A percentile compares a stretch with the other conserved stretches of the same genome.
These are phyloP conservation scores for Leccinum rimulosum DNA, from an alignment of 768 basidiomycete genomes.

Conservation along the genomic window DNA sequence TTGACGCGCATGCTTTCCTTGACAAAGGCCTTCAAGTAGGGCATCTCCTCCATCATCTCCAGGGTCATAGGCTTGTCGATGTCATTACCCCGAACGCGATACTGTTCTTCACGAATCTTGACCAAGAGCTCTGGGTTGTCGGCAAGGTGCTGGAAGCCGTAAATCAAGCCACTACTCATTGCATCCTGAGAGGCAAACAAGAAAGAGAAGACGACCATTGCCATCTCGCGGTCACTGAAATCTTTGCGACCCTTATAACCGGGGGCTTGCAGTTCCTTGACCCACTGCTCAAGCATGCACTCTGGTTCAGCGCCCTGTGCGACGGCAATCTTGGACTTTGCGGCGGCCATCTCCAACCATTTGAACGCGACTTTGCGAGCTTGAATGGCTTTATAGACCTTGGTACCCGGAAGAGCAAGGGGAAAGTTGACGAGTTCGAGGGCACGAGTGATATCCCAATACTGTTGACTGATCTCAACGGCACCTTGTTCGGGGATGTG, in stretches of 20 bases:
- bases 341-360: conserved; percentile 78
- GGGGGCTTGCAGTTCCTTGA: conserved; percentile 64
- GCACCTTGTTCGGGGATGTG: conserved; percentile 83
- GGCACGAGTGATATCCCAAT: conserved; percentile 93
- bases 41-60: conserved; percentile 90
- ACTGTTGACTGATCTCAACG: conserved; percentile 83
- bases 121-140: conserved; percentile 87
- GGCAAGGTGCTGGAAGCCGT: conserved; percentile 93
- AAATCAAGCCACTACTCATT: conserved; percentile 96
- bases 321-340: conserved; percentile 78
- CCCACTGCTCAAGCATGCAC: conserved; percentile 95
- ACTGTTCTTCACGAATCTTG: conserved; percentile 91
- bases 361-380: conserved; percentile 83
- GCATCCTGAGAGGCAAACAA: conserved; percentile 96
- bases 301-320: conserved; percentile 74
- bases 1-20: conserved; percentile 90
- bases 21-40: conserved; percentile 87
- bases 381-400: conserved; percentile 90
- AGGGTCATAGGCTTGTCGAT: conserved; percentile 74
- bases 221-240: conserved; percentile 93
- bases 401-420: conserved; percentile 90
- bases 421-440: conserved; percentile 99
- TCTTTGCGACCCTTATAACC: conserved; percentile 73
- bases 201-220: conserved; percentile 95
- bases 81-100: conserved; percentile 76